phyloP scores from a whole-genome alignment of 73 alveolate species.

The Tetrahymena malaccensis region DNA sequence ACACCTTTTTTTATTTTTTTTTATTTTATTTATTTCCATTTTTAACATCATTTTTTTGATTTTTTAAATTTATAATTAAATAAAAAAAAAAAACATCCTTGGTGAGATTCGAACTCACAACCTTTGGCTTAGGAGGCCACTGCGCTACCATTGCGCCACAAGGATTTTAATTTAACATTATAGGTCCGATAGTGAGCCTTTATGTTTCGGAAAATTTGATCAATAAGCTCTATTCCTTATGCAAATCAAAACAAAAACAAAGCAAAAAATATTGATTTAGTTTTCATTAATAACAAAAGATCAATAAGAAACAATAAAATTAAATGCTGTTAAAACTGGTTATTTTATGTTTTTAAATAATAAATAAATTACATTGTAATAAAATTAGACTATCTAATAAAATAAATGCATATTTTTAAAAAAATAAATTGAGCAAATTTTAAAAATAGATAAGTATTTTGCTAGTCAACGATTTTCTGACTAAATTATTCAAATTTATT shows the following conservation, averaged over 20 bases:
- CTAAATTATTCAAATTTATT: too few relatives aligned
- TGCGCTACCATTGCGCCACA: slow-evolving; percentile 4
- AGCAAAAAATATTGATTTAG: neutral
- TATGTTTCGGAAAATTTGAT: neutral
- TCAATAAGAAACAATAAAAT: too few relatives aligned
- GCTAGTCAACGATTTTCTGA: too few relatives aligned
- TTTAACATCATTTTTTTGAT: too few relatives aligned
- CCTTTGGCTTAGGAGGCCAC: slow-evolving; percentile 4
- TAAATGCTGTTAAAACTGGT: too few relatives aligned
- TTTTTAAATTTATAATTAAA: neutral
- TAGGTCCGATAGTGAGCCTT: neutral
- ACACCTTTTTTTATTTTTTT: neutral
- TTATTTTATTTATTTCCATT: too few relatives aligned
- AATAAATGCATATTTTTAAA: too few relatives aligned
- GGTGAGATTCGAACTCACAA: neutral
- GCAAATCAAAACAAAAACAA: neutral
- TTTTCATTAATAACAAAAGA: neutral
- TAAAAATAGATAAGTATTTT: too few relatives aligned
- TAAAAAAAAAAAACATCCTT: neutral
- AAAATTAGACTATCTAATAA: too few relatives aligned
- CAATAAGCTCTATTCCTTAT: neutral
- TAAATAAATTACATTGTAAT: too few relatives aligned
- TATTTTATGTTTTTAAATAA: too few relatives aligned
- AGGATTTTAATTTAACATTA: neutral
- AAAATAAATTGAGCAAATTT: too few relatives aligned